Evolutionary conservation across 805 yeast genomes (phyloP).

Genomic region (Crinitomyces ghanaensis): DNA sequence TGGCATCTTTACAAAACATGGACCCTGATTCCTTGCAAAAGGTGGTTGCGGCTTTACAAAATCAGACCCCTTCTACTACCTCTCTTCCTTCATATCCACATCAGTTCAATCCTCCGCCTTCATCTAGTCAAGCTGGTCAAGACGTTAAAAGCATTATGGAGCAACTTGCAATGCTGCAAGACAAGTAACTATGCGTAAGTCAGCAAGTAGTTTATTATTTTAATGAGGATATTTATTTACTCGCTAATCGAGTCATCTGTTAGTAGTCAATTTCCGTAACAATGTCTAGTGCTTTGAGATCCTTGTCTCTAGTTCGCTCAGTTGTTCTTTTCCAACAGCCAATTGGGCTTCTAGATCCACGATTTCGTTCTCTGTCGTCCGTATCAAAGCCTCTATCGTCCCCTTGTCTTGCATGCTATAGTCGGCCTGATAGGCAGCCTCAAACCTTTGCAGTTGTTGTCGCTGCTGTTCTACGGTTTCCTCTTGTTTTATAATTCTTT

Average conservation of each 20-base stretch:
- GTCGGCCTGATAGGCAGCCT: slow-evolving; percentile 9
- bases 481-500: slow-evolving; percentile 34
- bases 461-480: slow-evolving; percentile 34
- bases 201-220: slow-evolving; percentile 2
- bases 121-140: slow-evolving; percentile 10
- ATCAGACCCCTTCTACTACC: slow-evolving; percentile 9
- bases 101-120: neutral
- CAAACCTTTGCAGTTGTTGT: slow-evolving; percentile 24
- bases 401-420: slow-evolving; percentile 1
- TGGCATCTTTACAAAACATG: slow-evolving; percentile 65
- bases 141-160: slow-evolving; percentile 19
- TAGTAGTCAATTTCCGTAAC: no score
- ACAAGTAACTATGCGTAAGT: no score
- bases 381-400: slow-evolving; percentile 7
- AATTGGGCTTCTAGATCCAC: slow-evolving; percentile 11
- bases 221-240: no score
- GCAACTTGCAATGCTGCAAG: slow-evolving; percentile 16
- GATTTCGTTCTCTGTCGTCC: slow-evolving; percentile 12
- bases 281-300: no score
- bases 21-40: slow-evolving; percentile 66
- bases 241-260: no score
- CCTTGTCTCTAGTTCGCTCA: slow-evolving; percentile 6
- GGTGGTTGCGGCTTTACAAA: slow-evolving; percentile 34
- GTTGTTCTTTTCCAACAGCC: slow-evolving; percentile 9
- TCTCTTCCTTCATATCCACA: no score